phyloP scores from a whole-genome alignment of 2,329 filamentous ascomycete genomes.

The Botrytis pseudocinerea region DNA sequence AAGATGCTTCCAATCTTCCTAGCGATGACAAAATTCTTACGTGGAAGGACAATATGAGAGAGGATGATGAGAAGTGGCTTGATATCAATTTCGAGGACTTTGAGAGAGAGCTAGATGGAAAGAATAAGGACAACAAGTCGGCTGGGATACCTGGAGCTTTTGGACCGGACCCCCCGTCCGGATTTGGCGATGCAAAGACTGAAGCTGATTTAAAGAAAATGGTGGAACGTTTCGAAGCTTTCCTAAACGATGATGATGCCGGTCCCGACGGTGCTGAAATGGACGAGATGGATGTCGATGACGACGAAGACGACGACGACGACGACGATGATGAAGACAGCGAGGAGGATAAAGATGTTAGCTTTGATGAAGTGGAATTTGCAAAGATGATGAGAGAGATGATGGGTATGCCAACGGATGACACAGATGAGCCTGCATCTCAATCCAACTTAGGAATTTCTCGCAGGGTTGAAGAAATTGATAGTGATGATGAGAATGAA shows the following conservation, averaged over 20 bases:
- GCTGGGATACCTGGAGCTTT: conserved; percentile 30
- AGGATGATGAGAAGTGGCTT: conserved; percentile 88
- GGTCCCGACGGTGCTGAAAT: conserved; percentile 77
- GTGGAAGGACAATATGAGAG: conserved; percentile 63
- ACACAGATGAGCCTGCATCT: conserved; percentile 20
- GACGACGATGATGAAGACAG: conserved; percentile 55
- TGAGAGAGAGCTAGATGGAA: conserved; percentile 70
- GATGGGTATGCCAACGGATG: conserved; percentile 64
- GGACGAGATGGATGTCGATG: conserved; percentile 65
- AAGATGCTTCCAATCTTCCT: conserved; percentile 55
- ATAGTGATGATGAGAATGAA: conserved; percentile 43
- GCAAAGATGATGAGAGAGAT: conserved; percentile 86
- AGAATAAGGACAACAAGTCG: conserved; percentile 44
- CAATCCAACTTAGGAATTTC: conserved; percentile 18
- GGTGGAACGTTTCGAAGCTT: conserved; percentile 89
- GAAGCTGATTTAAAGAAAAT: conserved; percentile 84
- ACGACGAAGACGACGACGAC: conserved; percentile 51
- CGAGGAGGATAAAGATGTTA: conserved; percentile 72
- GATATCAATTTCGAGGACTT: conserved; percentile 91
- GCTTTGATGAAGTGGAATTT: conserved; percentile 84
- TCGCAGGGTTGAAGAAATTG: conserved; percentile 33
- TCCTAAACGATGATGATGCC: conserved; percentile 82
- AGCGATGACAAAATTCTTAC: conserved; percentile 67
- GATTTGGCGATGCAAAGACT: conserved; percentile 65
- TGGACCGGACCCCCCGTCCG: conserved; percentile 40